These are phyloP conservation scores for Thielaviopsis cerberus DNA, from an alignment of 2,329 filamentous ascomycete genomes.

Conservation along the genomic window DNA sequence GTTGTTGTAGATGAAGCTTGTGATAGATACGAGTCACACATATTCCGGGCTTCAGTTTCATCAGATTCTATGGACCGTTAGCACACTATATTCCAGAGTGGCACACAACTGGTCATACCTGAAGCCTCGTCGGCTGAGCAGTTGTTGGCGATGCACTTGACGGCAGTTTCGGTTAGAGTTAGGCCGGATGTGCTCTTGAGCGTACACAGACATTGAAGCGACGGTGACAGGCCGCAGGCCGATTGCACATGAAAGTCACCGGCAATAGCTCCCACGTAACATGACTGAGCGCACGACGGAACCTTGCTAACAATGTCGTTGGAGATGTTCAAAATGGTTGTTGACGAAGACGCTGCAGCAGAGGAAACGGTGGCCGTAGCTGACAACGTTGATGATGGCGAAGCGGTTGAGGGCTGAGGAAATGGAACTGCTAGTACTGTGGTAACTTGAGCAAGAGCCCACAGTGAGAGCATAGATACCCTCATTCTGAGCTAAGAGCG, in stretches of 20 bases:
- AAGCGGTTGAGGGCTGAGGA: not conserved
- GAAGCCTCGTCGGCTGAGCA: conserved; percentile 1
- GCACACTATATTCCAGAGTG: not conserved
- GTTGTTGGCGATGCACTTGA: conserved; percentile 4
- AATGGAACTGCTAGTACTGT: not conserved
- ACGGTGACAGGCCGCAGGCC: conserved; percentile 1
- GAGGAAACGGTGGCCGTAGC: not conserved
- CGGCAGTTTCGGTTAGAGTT: not conserved
- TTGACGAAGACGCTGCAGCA: not conserved
- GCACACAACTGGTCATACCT: not conserved
- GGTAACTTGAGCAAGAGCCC: not conserved
- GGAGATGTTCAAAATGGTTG: conserved; percentile 1
- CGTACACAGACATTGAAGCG: conserved; percentile 5
- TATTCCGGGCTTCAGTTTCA: not conserved
- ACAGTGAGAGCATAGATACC: not conserved
- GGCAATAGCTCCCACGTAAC: conserved; percentile 1
- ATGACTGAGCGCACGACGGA: conserved; percentile 2
- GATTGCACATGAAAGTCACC: not conserved
- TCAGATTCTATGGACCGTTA: conserved; percentile 1
- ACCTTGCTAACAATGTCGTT: conserved; percentile 4
- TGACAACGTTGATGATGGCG: not conserved
- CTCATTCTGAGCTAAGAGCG: conserved; percentile 1
- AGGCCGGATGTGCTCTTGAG: conserved; percentile 1
- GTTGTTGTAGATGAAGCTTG: conserved; percentile 1
- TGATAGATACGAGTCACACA: not conserved